Evolutionary conservation across 306 rosid species (phyloP), one percentile per base, ranked within the genome.

Genomic region (Pyrus pyrifolia): DNA sequence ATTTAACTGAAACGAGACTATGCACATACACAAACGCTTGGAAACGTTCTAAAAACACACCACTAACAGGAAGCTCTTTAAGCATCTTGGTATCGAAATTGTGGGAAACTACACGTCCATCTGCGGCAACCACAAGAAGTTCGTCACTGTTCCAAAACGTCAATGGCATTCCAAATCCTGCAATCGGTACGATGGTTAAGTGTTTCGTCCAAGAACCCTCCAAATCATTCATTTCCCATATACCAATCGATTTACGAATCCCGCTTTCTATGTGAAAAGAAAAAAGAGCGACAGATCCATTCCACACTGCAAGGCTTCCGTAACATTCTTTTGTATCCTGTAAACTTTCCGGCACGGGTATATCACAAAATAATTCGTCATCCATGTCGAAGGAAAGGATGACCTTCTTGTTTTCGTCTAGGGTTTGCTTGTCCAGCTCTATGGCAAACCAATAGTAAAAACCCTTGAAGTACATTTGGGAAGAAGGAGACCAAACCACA

Each of bases 81-180:
- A 49, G 8, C 55, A 15, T 15, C 4, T 49, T 15, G 19, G 55
- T 57, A 18, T 44, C 25, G 40, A 58, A 23, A 27, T 40, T 22
- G 7, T 57, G 13, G 40, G 58, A 57, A 10, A 72, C 38, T 4
- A 57, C 22, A 35, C 2, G 35, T 57, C 53, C 38, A 58, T 35
- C 38, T 0, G 21, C 7, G 27, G 55, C 29, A 19, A n/a, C 70
- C n/a, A 23, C 2, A 17, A 76, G 40, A 11, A 53, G 45, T 31
- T 61, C 52, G 25, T 44, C 64, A 46, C 78, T 64, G 11, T 75
- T 75, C 71, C 78, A 75, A 30, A 75, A 21, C 3, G 22, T 18
- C 51, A 45, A 3, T 3, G 71, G 51, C 25, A 57, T n/a, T 4
- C 38, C 67, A 73, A 73, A 19, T 9, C 33, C 76, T n/a, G 42